Conservation (phyloP, 345 rosid genomes). For the Citrus cavaleriei region DNA sequence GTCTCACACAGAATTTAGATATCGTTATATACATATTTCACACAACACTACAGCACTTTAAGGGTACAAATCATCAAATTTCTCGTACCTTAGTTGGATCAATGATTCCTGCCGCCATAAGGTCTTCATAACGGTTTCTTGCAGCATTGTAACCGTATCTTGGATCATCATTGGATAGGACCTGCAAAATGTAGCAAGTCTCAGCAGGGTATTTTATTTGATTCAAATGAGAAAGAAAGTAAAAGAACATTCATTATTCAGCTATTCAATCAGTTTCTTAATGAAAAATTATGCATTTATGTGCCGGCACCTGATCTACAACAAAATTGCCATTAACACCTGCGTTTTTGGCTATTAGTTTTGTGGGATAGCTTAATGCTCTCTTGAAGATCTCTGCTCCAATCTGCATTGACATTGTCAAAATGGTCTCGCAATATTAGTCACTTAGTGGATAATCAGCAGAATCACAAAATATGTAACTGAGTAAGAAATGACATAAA, state of each 20-base stretch:
- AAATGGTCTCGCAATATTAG: background rate
- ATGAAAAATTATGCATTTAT: background rate
- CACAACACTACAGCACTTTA: background rate
- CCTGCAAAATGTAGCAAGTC: conserved; percentile 35
- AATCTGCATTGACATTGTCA: conserved; percentile 37
- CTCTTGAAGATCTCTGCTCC: conserved; percentile 90
- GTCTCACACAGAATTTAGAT: background rate
- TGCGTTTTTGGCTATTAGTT: conserved; percentile 81
- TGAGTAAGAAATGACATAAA: background rate
- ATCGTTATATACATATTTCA: background rate
- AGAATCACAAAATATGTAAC: background rate
- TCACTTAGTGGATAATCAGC: background rate
- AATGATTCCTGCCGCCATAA: conserved; percentile 71
- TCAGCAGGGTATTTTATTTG: background rate
- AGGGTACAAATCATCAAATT: background rate
- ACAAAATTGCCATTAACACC: conserved; percentile 77
- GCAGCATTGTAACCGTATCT: conserved; percentile 90
- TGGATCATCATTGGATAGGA: conserved; percentile 44
- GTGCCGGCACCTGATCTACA: conserved; percentile 55
- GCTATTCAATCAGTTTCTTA: background rate
- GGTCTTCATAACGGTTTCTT: conserved; percentile 65
- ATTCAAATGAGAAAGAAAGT: conserved; percentile 2
- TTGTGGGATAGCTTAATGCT: conserved; percentile 77
- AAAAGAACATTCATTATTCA: background rate
- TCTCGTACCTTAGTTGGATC: conserved; percentile 83